These are phyloP conservation scores for Entrophospora sp. DNA, from an alignment of 192 early-diverging fungal genomes.

Conservation along the genomic window DNA sequence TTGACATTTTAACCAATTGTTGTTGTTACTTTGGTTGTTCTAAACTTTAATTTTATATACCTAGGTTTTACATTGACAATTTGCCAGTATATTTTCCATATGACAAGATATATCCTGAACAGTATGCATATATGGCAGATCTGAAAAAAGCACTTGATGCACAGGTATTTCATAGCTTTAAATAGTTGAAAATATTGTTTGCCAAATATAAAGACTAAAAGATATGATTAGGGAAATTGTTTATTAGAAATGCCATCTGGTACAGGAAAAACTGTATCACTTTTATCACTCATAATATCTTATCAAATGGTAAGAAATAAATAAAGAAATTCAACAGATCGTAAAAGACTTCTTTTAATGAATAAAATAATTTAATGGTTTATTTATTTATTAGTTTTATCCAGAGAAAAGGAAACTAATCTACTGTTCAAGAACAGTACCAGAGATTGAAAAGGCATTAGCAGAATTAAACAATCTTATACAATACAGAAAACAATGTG, in stretches of 20 bases:
- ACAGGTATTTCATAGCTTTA: slow-evolving; percentile 37
- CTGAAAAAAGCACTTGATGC: slow-evolving; percentile 89
- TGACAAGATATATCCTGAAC: slow-evolving; percentile 98
- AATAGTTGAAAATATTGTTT: neutral
- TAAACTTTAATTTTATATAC: neutral
- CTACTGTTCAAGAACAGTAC: slow-evolving; percentile 99
- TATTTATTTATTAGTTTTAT: slow-evolving; percentile 46
- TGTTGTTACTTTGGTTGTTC: too few relatives aligned
- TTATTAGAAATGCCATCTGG: slow-evolving; percentile 99
- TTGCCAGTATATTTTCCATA: slow-evolving; percentile 97
- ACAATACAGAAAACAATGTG: slow-evolving; percentile 65
- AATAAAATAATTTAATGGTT: neutral
- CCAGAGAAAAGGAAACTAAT: slow-evolving; percentile 91
- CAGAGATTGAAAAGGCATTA: slow-evolving; percentile 98
- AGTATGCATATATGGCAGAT: slow-evolving; percentile 96
- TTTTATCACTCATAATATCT: slow-evolving; percentile 90
- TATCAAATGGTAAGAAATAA: slow-evolving; percentile 75
- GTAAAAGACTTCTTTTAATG: slow-evolving; percentile 4
- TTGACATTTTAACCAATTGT: too few relatives aligned
- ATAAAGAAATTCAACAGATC: too few relatives aligned
- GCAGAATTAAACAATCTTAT: slow-evolving; percentile 91
- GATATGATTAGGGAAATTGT: slow-evolving; percentile 88
- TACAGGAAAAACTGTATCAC: slow-evolving; percentile 95
- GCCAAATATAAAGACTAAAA: too few relatives aligned
- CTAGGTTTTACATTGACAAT: slow-evolving; percentile 71